phyloP scores from a whole-genome alignment of 129 eudicot genomes.

The Saposhnikovia divaricata region DNA sequence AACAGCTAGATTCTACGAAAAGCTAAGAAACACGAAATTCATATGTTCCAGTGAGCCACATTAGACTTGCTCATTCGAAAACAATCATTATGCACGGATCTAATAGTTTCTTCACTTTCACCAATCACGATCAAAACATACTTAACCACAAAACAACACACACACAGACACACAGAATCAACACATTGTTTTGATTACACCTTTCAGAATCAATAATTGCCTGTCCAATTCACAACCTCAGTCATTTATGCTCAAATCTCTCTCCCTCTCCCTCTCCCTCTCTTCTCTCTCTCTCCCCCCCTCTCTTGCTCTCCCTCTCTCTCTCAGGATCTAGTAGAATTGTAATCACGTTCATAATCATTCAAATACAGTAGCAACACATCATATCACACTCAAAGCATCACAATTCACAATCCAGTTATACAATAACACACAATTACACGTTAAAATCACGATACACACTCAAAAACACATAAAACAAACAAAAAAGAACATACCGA shows the following conservation, averaged over 20 bases:
- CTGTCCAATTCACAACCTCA: not conserved
- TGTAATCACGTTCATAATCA: not conserved
- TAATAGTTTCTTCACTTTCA: too few relatives aligned
- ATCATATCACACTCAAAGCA: not conserved
- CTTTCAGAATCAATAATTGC: not conserved
- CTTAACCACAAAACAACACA: not conserved
- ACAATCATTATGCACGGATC: not conserved
- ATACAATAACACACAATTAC: too few relatives aligned
- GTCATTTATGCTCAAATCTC: not conserved
- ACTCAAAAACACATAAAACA: not conserved
- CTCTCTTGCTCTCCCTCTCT: too few relatives aligned
- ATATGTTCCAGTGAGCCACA: not conserved
- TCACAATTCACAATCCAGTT: not conserved
- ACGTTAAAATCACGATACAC: not conserved
- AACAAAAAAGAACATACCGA: constrained; percentile 21
- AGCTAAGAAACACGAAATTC: too few relatives aligned
- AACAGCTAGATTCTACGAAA: too few relatives aligned
- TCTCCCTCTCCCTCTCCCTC: too few relatives aligned
- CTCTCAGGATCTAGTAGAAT: too few relatives aligned
- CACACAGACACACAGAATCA: not conserved
- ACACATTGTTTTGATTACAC: not conserved
- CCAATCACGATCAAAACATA: too few relatives aligned
- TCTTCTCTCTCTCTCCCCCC: too few relatives aligned
- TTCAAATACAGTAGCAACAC: not conserved
- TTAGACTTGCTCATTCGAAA: not conserved